These are phyloP conservation scores for Neolecta irregularis DNA, from an alignment of 1,139 yeast species.

Conservation along the genomic window DNA sequence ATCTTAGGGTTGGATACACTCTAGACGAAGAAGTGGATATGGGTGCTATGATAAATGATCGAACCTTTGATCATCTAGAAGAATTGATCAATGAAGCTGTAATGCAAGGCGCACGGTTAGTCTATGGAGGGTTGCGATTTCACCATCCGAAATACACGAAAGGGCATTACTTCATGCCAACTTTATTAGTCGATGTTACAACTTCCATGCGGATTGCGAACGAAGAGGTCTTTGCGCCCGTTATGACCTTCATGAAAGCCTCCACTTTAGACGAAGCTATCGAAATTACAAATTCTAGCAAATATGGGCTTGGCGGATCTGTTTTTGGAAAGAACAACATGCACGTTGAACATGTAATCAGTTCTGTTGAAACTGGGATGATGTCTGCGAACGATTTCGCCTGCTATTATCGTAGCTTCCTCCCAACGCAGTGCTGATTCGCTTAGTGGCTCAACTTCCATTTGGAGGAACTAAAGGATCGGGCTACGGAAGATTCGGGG, in stretches of 20 bases:
- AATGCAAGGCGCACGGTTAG: conserved; percentile 56
- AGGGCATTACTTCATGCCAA: conserved; percentile 86
- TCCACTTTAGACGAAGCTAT: conserved; percentile 50
- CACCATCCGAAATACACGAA: conserved; percentile 85
- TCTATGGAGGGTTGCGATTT: conserved; percentile 65
- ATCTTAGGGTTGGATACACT: conserved; percentile 69
- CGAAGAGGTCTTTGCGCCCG: conserved; percentile 88
- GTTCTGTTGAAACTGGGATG: conserved; percentile 53
- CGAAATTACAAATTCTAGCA: conserved; percentile 68
- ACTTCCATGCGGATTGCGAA: conserved; percentile 64
- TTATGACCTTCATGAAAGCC: conserved; percentile 65
- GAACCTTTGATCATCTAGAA: conserved; percentile 53
- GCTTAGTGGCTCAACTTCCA: no score
- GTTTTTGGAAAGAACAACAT: conserved; percentile 66
- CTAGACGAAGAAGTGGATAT: conserved; percentile 82
- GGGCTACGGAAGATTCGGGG: conserved; percentile 89
- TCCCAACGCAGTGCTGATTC: no score
- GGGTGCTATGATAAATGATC: conserved; percentile 86
- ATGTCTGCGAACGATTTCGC: conserved; percentile 97
- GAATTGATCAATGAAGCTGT: conserved; percentile 59
- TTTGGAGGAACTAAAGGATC: conserved; percentile 90
- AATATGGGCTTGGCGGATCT: conserved; percentile 81
- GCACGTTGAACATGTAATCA: conserved; percentile 30
- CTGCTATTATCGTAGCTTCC: conserved; percentile 75
- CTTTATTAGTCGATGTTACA: conserved; percentile 68